phyloP scores from a whole-genome alignment of 495 filamentous ascomycete genomes.

The Trypethelium eluteriae region DNA sequence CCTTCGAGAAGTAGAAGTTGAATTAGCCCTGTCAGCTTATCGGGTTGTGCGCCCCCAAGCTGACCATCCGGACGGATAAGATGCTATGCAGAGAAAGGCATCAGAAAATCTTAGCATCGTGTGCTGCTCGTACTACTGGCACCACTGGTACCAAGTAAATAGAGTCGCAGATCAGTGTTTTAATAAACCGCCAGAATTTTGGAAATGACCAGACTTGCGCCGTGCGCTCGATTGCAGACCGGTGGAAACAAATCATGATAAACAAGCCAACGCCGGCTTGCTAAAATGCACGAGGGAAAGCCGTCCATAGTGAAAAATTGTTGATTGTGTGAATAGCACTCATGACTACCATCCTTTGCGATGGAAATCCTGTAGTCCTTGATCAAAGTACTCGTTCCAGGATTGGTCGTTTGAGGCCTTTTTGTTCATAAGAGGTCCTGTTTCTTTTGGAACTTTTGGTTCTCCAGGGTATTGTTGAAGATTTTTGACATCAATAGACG shows the following conservation, averaged over 20 bases:
- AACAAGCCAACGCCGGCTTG: conserved; percentile 10
- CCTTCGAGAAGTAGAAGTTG: not conserved
- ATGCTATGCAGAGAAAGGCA: conserved; percentile 1
- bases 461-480: conserved; percentile 63
- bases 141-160: not conserved
- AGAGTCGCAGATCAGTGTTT: not conserved
- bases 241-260: not conserved
- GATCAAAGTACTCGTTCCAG: conserved; percentile 55
- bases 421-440: conserved; percentile 4
- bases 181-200: not conserved
- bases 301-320: not conserved
- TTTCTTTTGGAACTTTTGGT: conserved; percentile 16
- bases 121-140: not conserved
- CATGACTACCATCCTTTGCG: conserved; percentile 56
- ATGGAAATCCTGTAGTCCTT: conserved; percentile 62
- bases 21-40: not conserved
- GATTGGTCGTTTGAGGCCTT: conserved; percentile 4
- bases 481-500: conserved; percentile 79
- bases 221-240: not conserved
- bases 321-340: not conserved
- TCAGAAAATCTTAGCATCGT: not conserved
- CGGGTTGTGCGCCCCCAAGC: not conserved
- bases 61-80: not conserved
- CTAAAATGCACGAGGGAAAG: conserved; percentile 3
- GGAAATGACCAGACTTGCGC: not conserved